Percentiles rank a stretch among this genome's conserved stretches.
phyloP scores from a whole-genome alignment of 352 stramenopile species.

The Pythium monospermum region DNA sequence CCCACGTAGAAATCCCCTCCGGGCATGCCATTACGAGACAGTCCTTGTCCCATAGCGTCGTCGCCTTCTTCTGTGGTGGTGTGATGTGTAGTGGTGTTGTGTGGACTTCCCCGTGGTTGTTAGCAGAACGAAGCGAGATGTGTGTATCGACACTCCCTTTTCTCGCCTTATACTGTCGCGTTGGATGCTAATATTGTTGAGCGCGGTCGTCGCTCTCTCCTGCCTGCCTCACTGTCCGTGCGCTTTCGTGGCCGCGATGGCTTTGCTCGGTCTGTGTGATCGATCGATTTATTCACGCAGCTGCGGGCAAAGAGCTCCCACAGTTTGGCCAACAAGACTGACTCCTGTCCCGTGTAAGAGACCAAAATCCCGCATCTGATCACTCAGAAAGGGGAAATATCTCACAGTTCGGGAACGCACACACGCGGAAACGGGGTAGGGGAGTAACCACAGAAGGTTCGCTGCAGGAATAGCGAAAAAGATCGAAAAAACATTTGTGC shows the following conservation, averaged over 20 bases:
- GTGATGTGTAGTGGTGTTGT: neutral
- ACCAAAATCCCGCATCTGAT: neutral
- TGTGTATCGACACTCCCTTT: no score
- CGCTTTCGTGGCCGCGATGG: no score
- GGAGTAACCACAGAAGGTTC: slow-evolving; percentile 8
- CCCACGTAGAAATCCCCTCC: slow-evolving; percentile 78
- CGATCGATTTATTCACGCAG: neutral
- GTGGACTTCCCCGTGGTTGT: no score
- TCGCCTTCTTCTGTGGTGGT: neutral
- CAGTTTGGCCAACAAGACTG: no score
- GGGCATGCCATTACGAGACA: slow-evolving; percentile 53
- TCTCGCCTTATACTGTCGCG: no score
- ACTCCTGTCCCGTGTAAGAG: slow-evolving; percentile 4
- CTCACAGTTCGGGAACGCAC: slow-evolving; percentile 7
- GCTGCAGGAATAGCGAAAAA: neutral
- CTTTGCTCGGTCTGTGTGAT: no score
- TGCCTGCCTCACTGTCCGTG: no score
- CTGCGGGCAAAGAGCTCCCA: neutral
- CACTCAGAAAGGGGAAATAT: neutral
- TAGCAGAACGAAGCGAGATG: no score
- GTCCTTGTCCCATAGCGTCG: slow-evolving; percentile 51
- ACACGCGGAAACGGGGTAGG: slow-evolving; percentile 3
- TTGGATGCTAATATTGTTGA: no score
- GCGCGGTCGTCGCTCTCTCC: no score
- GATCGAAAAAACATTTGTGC: neutral